Conservation (phyloP, 2,329 filamentous ascomycete genomes). For the Arthrinium phaeospermum region DNA sequence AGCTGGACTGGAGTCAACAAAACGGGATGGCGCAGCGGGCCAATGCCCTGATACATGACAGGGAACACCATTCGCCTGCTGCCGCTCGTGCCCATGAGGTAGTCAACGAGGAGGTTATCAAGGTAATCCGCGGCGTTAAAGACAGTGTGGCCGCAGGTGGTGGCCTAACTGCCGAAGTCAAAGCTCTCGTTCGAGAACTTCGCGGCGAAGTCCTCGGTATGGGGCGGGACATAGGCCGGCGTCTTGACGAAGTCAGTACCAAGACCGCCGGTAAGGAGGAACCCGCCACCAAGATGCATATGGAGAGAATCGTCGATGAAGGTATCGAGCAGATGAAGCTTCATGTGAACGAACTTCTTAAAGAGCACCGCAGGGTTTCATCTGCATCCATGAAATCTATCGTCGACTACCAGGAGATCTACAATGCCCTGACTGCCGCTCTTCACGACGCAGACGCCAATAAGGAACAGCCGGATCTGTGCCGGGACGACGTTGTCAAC, state of each 20-base stretch:
- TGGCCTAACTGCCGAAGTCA: conserved; percentile 89
- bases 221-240: conserved; percentile 87
- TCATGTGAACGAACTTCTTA: conserved; percentile 80
- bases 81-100: conserved; percentile 57
- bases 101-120: conserved; percentile 79
- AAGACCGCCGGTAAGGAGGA: conserved; percentile 54
- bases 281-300: conserved; percentile 68
- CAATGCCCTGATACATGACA: conserved; percentile 50
- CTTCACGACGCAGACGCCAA: conserved; percentile 64
- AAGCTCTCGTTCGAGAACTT: conserved; percentile 86
- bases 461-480: conserved; percentile 58
- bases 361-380: conserved; percentile 75
- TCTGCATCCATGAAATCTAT: conserved; percentile 65
- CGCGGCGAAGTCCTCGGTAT: conserved; percentile 93
- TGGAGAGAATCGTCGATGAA: conserved; percentile 79
- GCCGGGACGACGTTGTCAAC: conserved; percentile 82
- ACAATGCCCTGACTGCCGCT: conserved; percentile 81
- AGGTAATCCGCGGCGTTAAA: conserved; percentile 84
- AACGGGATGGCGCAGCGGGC: conserved; percentile 46
- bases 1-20: conserved; percentile 42
- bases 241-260: conserved; percentile 73
- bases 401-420: conserved; percentile 83
- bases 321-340: conserved; percentile 82
- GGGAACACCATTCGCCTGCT: conserved; percentile 51
- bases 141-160: conserved; percentile 89